Evolutionary conservation across 2,329 filamentous ascomycete genomes (phyloP).

Genomic region (Penicillium sp.): DNA sequence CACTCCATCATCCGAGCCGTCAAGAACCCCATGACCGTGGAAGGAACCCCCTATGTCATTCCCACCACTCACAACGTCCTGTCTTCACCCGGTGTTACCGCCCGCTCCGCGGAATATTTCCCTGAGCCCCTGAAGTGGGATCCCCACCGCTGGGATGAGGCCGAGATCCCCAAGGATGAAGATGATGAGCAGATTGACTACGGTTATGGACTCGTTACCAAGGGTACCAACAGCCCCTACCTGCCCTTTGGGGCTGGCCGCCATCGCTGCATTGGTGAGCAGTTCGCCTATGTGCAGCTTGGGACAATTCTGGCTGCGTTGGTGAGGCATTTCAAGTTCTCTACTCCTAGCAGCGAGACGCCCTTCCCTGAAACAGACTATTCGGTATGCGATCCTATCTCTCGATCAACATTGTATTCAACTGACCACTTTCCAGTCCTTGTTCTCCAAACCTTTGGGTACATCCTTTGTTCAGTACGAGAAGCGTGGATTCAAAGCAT

Average conservation of each 20-base stretch:
- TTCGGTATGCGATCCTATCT: slow-evolving; percentile 38
- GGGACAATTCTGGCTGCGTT: slow-evolving; percentile 76
- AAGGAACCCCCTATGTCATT: slow-evolving; percentile 77
- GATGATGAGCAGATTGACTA: slow-evolving; percentile 81
- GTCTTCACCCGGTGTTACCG: slow-evolving; percentile 77
- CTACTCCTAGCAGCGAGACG: slow-evolving; percentile 48
- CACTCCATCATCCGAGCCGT: slow-evolving; percentile 93
- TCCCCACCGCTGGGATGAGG: slow-evolving; percentile 81
- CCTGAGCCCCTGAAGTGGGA: slow-evolving; percentile 80
- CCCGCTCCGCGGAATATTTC: slow-evolving; percentile 70
- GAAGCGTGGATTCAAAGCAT: slow-evolving; percentile 38
- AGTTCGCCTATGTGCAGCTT: slow-evolving; percentile 90
- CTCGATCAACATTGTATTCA: not conserved
- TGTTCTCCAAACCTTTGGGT: slow-evolving; percentile 70
- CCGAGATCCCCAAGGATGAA: slow-evolving; percentile 46
- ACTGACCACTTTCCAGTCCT: slow-evolving; percentile 39
- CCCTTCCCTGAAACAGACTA: slow-evolving; percentile 53
- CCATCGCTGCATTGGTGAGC: slow-evolving; percentile 93
- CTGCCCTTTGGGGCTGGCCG: slow-evolving; percentile 90
- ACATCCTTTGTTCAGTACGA: slow-evolving; percentile 74
- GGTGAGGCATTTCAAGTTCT: slow-evolving; percentile 75
- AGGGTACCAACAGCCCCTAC: slow-evolving; percentile 85
- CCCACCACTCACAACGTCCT: slow-evolving; percentile 77
- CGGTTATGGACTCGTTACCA: slow-evolving; percentile 87
- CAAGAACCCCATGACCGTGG: slow-evolving; percentile 78